Evolutionary conservation across 345 rosid genomes (phyloP), one percentile per base, ranked within the genome.

Genomic region (Brassica juncea): DNA sequence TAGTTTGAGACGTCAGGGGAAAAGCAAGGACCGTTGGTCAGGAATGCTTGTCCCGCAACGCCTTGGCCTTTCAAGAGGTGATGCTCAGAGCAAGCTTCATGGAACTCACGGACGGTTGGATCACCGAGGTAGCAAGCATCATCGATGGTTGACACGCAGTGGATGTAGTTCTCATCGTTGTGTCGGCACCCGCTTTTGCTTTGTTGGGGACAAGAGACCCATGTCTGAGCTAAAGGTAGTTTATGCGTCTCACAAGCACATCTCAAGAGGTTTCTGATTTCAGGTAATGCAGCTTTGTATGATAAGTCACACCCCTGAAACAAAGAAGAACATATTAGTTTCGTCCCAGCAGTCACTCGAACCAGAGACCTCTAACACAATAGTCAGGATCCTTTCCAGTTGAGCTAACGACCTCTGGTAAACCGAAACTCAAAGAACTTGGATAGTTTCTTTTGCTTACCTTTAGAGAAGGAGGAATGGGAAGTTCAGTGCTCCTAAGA

Each of bases 51-150:
- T 59, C 99, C 99, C 8, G 83, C 96, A 61, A 95, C 87, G 59
- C 98, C 98, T 82, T 95, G 93, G 31, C 99, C 98, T 85, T 90
- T 90, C 59, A 95, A 82, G 73, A 95, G 85, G 85, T 95, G 99
- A 84, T 95, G 88, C 84, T 91, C 99, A 7, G 97, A 95, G 85
- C 97, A 95, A 64, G 96, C 98, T 81, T 91, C 96, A 0, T 88
- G 97, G 81, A 95, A 95, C 66, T 77, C 85, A 27, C 69, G 84
- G 74, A 88, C 80, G 1, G 57, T 75, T 73, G 90, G 84, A 77
- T 95, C 91, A 31, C 82, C 87, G 31, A 91, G 76, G 11, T 84
- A 86, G 85, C 93, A 95, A 73, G 93, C 93, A 68, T 82, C 82
- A 74, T 95, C 97, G 8, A 91, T 86, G 0, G 99, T 90, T 54